phyloP scores from a whole-genome alignment of 345 rosid species.

The Melastoma malabathricum region DNA sequence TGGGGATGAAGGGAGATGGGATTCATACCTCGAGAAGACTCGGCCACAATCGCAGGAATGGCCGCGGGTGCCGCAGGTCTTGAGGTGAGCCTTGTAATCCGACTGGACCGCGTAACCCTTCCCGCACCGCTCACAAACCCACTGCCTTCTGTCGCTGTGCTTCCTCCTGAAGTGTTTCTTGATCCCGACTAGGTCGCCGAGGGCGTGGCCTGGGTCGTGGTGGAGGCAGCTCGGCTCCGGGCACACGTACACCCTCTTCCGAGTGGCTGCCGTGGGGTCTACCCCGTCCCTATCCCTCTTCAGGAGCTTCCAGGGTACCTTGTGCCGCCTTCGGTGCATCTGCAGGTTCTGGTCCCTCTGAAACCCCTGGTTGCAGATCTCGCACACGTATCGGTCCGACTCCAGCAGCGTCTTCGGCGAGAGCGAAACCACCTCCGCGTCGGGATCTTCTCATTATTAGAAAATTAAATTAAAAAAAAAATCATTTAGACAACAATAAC shows the following conservation, averaged over 20 bases:
- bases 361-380: constrained; percentile 97
- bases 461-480: neutral
- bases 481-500: neutral
- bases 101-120: constrained; percentile 98
- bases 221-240: constrained; percentile 91
- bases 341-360: constrained; percentile 96
- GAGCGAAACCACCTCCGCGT: constrained; percentile 81
- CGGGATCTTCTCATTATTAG: constrained; percentile 53
- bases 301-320: constrained; percentile 96
- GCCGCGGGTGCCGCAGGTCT: constrained; percentile 92
- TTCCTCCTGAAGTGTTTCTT: constrained; percentile 88
- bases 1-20: neutral
- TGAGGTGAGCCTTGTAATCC: constrained; percentile 93
- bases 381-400: constrained; percentile 88
- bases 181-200: constrained; percentile 95
- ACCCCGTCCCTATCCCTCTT: constrained; percentile 33
- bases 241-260: constrained; percentile 78
- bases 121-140: constrained; percentile 87
- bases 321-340: constrained; percentile 93
- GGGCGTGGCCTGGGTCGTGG: constrained; percentile 88
- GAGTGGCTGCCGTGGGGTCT: constrained; percentile 31
- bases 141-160: constrained; percentile 79
- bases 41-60: constrained; percentile 98
- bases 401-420: constrained; percentile 83
- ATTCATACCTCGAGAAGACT: constrained; percentile 71